Conservation (phyloP, 225 moss, liverwort and hornwort species). For the Marchantia polymorpha region DNA sequence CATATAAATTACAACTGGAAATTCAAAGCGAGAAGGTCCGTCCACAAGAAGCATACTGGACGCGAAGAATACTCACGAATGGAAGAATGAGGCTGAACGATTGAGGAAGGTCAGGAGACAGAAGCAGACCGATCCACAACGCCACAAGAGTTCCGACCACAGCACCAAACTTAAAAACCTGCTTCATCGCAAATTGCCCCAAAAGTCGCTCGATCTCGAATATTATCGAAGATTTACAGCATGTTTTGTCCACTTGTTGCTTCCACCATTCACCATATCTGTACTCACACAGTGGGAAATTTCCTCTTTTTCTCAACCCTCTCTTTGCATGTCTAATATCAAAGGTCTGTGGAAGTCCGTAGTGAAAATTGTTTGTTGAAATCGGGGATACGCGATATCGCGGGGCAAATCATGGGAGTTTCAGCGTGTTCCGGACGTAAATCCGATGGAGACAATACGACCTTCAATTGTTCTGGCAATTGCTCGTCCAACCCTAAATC, state of each 20-base stretch:
- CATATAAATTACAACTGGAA: background rate
- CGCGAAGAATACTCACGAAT: slow-evolving; percentile 49
- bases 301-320: too few species aligned
- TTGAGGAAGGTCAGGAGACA: slow-evolving; percentile 49
- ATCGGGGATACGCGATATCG: too few species aligned
- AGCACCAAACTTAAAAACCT: slow-evolving; percentile 71
- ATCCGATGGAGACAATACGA: too few species aligned
- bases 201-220: background rate
- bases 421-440: too few species aligned
- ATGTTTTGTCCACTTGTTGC: background rate
- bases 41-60: background rate
- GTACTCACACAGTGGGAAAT: too few species aligned
- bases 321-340: too few species aligned
- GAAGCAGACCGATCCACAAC: slow-evolving; percentile 71
- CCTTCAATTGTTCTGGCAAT: too few species aligned
- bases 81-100: slow-evolving; percentile 60
- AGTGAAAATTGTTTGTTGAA: too few species aligned
- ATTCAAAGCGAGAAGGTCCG: background rate
- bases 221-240: background rate
- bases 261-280: too few species aligned
- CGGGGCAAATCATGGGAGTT: too few species aligned
- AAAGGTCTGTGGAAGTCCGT: too few species aligned
- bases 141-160: slow-evolving; percentile 38
- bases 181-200: slow-evolving; percentile 55
- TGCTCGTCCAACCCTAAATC: too few species aligned